Base-by-base conservation (phyloP, 345 rosid species). In the Conringia planisiliqua region DNA sequence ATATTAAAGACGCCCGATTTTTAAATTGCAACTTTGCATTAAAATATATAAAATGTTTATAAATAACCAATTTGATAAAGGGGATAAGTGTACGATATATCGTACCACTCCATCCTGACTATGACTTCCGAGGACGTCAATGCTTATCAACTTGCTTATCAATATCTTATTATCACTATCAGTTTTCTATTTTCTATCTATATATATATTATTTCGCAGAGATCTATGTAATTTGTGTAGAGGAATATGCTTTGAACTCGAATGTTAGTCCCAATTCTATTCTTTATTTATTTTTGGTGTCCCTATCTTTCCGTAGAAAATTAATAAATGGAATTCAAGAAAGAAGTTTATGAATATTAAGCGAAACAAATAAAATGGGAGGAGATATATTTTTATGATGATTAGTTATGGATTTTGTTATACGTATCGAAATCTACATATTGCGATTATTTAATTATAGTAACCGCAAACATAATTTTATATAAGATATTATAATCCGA, bases 91-190 rank as follows among this genome's bases (percentile, higher is more conserved):
- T 77, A 71, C 72, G 67, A 71, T 71, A 57, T 77, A 33, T 77
- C 62, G 76, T 77, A 77, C 72, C 67, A 71, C 68, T 77, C 72
- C 67, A 77, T 47, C 72, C 8, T 71, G 80, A 77, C 62, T 65
- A 65, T 4, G 80, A 71, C 76, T 70, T 46, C 39, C 26, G 3
- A 47, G 3, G 27, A 77, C 71, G 80, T 77, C 80, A 77, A 77
- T 64, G 76, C 76, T 77, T 77, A 77, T 77, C 80, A 48, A 29
- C 68, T 77, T 71, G 55, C 76, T 64, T 77, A 77, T 77, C 80
- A 70, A 75, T 75, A 67, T 66, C 54, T 3, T 70, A 70, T 63
- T 14, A 70, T 52, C 70, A 69, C 65, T 43, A 40, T 61, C 63
- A 39, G 3, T 68, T 75, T 70, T 76, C 38, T 62, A 44, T 54